Evolutionary conservation across 352 stramenopile genomes (phyloP), one percentile per base, ranked within the genome.

Genomic region (Globisporangium polare): DNA sequence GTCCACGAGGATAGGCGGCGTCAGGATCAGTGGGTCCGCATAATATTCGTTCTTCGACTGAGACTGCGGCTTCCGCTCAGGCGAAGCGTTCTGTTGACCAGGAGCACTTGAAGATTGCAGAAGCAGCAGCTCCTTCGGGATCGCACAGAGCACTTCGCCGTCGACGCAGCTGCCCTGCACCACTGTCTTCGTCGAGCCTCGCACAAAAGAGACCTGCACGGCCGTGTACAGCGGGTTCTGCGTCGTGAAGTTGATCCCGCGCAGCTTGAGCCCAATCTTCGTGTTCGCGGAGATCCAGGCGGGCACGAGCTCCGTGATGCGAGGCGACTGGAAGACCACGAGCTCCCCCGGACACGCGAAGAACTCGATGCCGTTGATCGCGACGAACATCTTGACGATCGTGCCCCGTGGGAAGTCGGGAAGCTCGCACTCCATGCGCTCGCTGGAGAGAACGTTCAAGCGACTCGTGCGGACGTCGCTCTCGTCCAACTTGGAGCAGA

Each of bases 321-420:
- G 61, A 12, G 82, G 82, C 4, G 72, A 78, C 61, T 92, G 82
- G 57, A 86, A 90, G 2, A 92, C 66, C 0, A 69, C 70, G 2
- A 88, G 60, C 22, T 87, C 75, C 4, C 68, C 78, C 2, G 72
- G 70, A 45, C 71, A 86, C 1, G 68, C 22, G 0, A 89, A 62
- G 53, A 88, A 91, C 42, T 90, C 83, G 35, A 86, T 61, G 2
- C 83, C 83, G 58, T 90, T 92, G 62, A 92, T 75, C 6, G 80
- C 73, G 37, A 91, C 52, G 2, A 61, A 66, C n/a, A 84, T 71
- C 3, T 68, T 68, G 6, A 91, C 78, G 2, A 81, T 42, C 0
- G 77, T 74, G 17, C 79, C 79, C 6, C 76, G 63, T 0, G 79
- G 72, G 24, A 88, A 91, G 27, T 91, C 82, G 0, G 82, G 82